Percentiles rank a stretch among this genome's conserved stretches.
Evolutionary conservation across 345 rosid genomes (phyloP).

Genomic region (Capsella bursapastoris): DNA sequence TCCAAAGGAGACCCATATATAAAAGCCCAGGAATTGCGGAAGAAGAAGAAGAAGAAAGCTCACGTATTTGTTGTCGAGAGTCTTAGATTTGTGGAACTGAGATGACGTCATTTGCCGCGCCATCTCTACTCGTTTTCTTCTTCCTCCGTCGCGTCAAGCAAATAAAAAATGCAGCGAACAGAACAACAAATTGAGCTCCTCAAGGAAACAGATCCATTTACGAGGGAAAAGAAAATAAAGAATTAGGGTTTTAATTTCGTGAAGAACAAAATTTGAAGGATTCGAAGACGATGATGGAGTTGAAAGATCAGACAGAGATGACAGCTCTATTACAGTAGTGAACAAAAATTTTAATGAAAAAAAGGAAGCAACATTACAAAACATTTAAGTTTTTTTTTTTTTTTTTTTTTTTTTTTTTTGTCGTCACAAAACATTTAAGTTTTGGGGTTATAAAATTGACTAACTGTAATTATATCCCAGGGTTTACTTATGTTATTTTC

Average conservation of each 20-base stretch:
- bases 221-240: not conserved
- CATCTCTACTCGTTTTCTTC: constrained; percentile 35
- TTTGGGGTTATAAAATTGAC: constrained; percentile 13
- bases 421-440: no score
- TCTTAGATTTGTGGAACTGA: constrained; percentile 80
- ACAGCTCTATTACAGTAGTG: constrained; percentile 34
- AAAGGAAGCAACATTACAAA: not conserved
- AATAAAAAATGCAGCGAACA: not conserved
- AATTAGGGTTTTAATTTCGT: constrained; percentile 32
- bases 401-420: no score
- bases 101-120: constrained; percentile 59
- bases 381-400: not conserved
- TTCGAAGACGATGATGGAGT: not conserved
- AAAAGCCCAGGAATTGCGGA: constrained; percentile 7
- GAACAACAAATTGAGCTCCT: constrained; percentile 5
- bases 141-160: constrained; percentile 2
- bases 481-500: constrained; percentile 11
- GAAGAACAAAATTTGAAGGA: constrained; percentile 6
- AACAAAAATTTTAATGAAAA: no score
- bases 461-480: constrained; percentile 4
- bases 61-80: constrained; percentile 92
- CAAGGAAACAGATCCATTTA: constrained; percentile 38
- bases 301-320: constrained; percentile 23
- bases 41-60: constrained; percentile 33
- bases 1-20: not conserved